phyloP scores from a whole-genome alignment of 805 yeast genomes.

The Sporopachydermia lactativora region DNA sequence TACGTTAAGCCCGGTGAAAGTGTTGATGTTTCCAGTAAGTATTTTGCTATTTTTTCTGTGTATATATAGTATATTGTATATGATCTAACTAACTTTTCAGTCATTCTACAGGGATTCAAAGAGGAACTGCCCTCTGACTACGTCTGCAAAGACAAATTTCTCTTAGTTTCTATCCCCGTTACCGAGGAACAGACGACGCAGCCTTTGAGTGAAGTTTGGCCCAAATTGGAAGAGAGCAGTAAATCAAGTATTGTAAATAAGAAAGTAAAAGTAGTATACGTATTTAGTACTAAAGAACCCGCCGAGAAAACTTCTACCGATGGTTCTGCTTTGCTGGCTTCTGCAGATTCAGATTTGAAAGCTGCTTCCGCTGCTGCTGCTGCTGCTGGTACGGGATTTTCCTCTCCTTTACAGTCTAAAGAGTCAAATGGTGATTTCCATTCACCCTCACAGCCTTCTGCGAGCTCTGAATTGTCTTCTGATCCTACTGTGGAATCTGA shows the following conservation, averaged over 20 bases:
- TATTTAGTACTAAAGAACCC: slow-evolving; percentile 19
- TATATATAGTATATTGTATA: not conserved
- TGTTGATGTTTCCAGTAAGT: slow-evolving; percentile 41
- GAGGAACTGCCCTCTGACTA: slow-evolving; percentile 60
- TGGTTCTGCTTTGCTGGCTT: slow-evolving; percentile 10
- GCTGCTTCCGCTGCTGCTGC: slow-evolving; percentile 8
- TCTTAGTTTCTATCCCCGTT: slow-evolving; percentile 76
- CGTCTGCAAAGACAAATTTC: slow-evolving; percentile 85
- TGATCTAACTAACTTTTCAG: slow-evolving; percentile 13
- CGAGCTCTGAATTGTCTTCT: slow-evolving; percentile 8
- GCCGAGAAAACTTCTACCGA: slow-evolving; percentile 10
- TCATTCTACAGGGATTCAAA: slow-evolving; percentile 73
- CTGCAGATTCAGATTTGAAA: slow-evolving; percentile 9
- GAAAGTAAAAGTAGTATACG: slow-evolving; percentile 51
- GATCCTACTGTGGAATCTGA: slow-evolving; percentile 18
- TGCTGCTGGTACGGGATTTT: slow-evolving; percentile 7
- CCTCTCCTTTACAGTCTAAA: slow-evolving; percentile 3
- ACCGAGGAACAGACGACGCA: slow-evolving; percentile 38
- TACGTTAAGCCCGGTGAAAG: slow-evolving; percentile 61
- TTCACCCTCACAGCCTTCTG: slow-evolving; percentile 7
- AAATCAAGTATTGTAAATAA: slow-evolving; percentile 42
- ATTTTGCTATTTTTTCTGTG: not conserved
- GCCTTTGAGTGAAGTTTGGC: slow-evolving; percentile 57
- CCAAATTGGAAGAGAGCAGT: slow-evolving; percentile 47
- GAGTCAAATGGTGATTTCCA: slow-evolving; percentile 4